Evolutionary conservation across 2,329 filamentous ascomycete species (phyloP), one percentile per base, ranked within the genome.

Genomic region (Cladobotryum mycophilum): DNA sequence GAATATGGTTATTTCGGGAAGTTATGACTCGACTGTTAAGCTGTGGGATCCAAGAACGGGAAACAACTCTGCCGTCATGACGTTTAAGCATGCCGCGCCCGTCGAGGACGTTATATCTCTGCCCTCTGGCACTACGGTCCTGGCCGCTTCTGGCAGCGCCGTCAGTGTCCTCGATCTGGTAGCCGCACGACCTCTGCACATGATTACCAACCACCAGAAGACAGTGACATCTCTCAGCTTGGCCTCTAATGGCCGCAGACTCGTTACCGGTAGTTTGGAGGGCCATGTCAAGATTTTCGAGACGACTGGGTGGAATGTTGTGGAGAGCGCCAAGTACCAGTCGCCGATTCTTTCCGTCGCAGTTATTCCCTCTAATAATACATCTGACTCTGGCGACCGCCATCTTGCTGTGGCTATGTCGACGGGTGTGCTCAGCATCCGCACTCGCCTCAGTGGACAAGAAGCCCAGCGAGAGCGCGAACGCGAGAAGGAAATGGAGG

Each of bases 201-300:
- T 95, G 64, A 85, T 99, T 56, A 85, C 85, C 60, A 97, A 95
- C 66, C 93, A 99, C 70, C 93, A 99, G 66, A 99, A 97, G 81
- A 96, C 93, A 1, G 91, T 99, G 53, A 97, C 93, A 0, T 85
- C 87, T 7, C 78, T 99, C 49, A 85, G 86, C 47, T 74, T 95
- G 34, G 91, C 90, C 7, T 91, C 89, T 41, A 82, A 87, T 58
- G 88, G 88, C 43, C 82, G 82, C 46, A 82, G 93, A 46, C 78
- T 99, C 51, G 80, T 99, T 48, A 91, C 86, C 57, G 93, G 90
- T 68, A 90, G 86, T 17, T 77, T 99, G 42, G 93, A 99, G 67
- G 95, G 93, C 9, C 93, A 97, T 69, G 85, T 97, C 72, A 99
- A 99, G 72, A 83, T 99, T 37, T 97, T 95, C 62, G 92, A 97